These are phyloP conservation scores for Apiospora malaysiana DNA, from an alignment of 2,329 filamentous ascomycete genomes.

Conservation along the genomic window DNA sequence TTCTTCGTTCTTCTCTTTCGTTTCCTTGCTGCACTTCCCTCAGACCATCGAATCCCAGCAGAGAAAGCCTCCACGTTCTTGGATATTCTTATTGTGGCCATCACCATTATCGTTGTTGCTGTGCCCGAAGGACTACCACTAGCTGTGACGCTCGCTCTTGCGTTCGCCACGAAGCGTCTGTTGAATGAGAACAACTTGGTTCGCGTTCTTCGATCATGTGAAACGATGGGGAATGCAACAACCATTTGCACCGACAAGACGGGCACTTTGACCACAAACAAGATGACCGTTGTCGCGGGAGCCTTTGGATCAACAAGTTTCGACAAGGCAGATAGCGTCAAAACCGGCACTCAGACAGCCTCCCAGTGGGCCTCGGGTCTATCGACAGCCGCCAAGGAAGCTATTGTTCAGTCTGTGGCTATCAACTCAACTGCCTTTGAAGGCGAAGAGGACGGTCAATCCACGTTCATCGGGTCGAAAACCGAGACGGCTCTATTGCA, in stretches of 20 bases:
- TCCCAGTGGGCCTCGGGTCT: slow-evolving; percentile 40
- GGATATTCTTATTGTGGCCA: slow-evolving; percentile 67
- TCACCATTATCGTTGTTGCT: slow-evolving; percentile 73
- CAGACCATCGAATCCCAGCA: slow-evolving; percentile 52
- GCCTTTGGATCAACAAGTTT: slow-evolving; percentile 59
- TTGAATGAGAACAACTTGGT: slow-evolving; percentile 74
- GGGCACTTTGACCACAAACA: slow-evolving; percentile 75
- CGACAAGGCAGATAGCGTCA: slow-evolving; percentile 34
- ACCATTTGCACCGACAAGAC: slow-evolving; percentile 85
- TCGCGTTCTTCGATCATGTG: slow-evolving; percentile 70
- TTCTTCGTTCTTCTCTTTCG: slow-evolving; percentile 82
- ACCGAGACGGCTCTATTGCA: slow-evolving; percentile 61
- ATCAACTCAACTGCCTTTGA: slow-evolving; percentile 67
- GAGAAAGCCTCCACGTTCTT: slow-evolving; percentile 68
- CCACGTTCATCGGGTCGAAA: slow-evolving; percentile 60
- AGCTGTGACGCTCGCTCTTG: slow-evolving; percentile 71
- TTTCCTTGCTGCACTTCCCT: slow-evolving; percentile 68
- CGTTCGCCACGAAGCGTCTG: slow-evolving; percentile 72
- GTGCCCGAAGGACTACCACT: slow-evolving; percentile 71
- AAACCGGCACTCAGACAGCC: slow-evolving; percentile 29
- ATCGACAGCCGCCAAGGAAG: slow-evolving; percentile 37
- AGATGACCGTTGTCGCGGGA: slow-evolving; percentile 78
- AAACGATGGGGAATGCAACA: slow-evolving; percentile 75
- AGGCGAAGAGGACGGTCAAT: slow-evolving; percentile 50
- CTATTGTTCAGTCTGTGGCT: slow-evolving; percentile 50